These are phyloP conservation scores for Vaccinium corymbosum DNA, from an alignment of 148 eudicot species.

Conservation along the genomic window DNA sequence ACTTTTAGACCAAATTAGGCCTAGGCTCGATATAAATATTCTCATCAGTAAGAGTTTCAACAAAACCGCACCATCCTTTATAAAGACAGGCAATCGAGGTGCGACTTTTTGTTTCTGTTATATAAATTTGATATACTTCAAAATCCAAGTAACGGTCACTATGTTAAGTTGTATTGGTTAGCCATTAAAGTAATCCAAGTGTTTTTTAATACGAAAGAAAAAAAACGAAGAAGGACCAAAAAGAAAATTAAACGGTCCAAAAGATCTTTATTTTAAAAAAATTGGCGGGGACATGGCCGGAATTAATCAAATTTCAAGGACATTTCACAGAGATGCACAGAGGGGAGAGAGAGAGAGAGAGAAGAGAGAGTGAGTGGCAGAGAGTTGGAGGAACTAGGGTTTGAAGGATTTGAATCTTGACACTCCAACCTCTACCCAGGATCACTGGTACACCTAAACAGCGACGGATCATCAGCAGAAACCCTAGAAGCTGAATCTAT, in stretches of 20 bases:
- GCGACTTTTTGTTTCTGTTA: too few relatives aligned
- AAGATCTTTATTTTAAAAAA: not conserved
- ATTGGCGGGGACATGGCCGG: conserved; percentile 1
- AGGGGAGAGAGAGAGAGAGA: not conserved
- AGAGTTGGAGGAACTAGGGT: conserved; percentile 14
- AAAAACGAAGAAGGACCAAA: not conserved
- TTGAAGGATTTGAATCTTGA: conserved; percentile 1
- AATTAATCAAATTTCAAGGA: conserved; percentile 10
- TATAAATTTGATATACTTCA: too few relatives aligned
- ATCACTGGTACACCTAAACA: not conserved
- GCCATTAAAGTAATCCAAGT: too few relatives aligned
- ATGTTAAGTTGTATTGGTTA: too few relatives aligned
- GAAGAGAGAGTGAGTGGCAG: not conserved
- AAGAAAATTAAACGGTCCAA: not conserved
- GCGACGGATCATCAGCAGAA: not conserved
- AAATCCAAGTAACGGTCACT: too few relatives aligned
- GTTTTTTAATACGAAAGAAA: too few relatives aligned
- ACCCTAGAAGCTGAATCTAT: not conserved
- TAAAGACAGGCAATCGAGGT: too few relatives aligned
- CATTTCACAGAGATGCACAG: conserved; percentile 1
- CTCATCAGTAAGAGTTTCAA: too few relatives aligned
- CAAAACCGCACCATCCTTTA: too few relatives aligned
- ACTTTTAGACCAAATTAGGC: too few relatives aligned
- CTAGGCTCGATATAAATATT: too few relatives aligned
- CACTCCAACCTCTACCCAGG: conserved; percentile 8